Conservation (phyloP, 371 early-diverging fungal genomes). For the Mortierella sp. region DNA sequence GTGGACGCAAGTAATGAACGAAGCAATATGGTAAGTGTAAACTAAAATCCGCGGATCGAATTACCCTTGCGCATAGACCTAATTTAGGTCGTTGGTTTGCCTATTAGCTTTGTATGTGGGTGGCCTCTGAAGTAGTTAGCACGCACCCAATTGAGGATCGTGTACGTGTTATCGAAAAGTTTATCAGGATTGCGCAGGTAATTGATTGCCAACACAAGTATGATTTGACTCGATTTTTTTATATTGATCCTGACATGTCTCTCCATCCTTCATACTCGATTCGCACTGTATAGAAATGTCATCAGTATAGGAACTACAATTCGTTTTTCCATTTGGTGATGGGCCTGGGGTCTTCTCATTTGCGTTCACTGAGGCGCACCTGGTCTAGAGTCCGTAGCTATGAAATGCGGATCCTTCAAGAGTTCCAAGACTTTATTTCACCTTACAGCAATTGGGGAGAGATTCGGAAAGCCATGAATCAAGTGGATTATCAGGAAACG, state of each 20-base stretch:
- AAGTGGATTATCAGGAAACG: conserved; percentile 38
- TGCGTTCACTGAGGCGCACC: conserved; percentile 64
- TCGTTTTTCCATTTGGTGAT: conserved; percentile 70
- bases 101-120: conserved; percentile 63
- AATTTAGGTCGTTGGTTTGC: no score
- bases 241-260: no score
- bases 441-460: conserved; percentile 72
- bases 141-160: conserved; percentile 68
- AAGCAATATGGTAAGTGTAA: conserved; percentile 55
- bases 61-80: not conserved
- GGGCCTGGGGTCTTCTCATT: conserved; percentile 66
- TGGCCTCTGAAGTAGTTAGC: conserved; percentile 75
- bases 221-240: no score
- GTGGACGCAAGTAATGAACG: conserved; percentile 45
- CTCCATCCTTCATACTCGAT: not conserved
- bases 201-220: not conserved
- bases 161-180: conserved; percentile 76
- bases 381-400: conserved; percentile 66
- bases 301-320: conserved; percentile 71
- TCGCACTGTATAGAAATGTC: conserved; percentile 62
- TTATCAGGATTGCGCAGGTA: conserved; percentile 79
- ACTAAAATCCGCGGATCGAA: no score
- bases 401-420: conserved; percentile 63
- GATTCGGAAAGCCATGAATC: conserved; percentile 67
- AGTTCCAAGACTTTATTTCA: conserved; percentile 67